These are phyloP conservation scores for Alternaria longipes DNA, from an alignment of 2,329 filamentous ascomycete genomes.

Conservation along the genomic window DNA sequence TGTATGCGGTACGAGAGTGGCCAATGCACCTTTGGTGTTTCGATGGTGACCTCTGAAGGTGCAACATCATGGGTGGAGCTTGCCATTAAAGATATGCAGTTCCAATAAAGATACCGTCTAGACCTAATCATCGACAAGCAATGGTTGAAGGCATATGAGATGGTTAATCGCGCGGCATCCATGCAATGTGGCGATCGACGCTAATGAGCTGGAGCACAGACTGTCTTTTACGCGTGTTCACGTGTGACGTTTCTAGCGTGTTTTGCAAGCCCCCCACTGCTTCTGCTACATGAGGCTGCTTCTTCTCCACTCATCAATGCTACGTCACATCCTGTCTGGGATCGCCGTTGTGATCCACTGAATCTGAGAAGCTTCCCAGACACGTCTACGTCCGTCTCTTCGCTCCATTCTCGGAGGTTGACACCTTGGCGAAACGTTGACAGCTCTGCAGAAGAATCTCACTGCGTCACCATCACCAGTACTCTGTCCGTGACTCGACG, in stretches of 20 bases:
- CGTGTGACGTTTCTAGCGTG: conserved; percentile 8
- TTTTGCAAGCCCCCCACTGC: background rate
- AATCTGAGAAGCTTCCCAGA: background rate
- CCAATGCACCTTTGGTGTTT: conserved; percentile 22
- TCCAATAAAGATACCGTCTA: background rate
- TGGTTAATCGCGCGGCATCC: background rate
- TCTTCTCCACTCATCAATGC: background rate
- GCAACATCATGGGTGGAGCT: background rate
- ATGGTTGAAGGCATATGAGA: conserved; percentile 6
- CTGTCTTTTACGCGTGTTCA: conserved; percentile 10
- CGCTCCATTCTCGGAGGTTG: background rate
- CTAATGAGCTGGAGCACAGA: conserved; percentile 11
- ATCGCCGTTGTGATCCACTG: background rate
- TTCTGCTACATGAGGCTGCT: background rate
- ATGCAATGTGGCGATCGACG: background rate
- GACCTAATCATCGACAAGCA: background rate
- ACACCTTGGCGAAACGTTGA: conserved; percentile 9
- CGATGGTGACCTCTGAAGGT: background rate
- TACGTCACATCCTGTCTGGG: background rate
- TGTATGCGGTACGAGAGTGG: conserved; percentile 32
- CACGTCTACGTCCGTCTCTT: background rate
- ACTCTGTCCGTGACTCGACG: background rate
- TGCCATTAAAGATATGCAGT: conserved; percentile 1
- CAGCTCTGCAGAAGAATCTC: background rate
- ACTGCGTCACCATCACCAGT: background rate